A percentile compares a stretch with the other conserved stretches of the same genome.
These are phyloP conservation scores for Colletotrichum musicola DNA, from an alignment of 2,329 filamentous ascomycete species.

Conservation along the genomic window DNA sequence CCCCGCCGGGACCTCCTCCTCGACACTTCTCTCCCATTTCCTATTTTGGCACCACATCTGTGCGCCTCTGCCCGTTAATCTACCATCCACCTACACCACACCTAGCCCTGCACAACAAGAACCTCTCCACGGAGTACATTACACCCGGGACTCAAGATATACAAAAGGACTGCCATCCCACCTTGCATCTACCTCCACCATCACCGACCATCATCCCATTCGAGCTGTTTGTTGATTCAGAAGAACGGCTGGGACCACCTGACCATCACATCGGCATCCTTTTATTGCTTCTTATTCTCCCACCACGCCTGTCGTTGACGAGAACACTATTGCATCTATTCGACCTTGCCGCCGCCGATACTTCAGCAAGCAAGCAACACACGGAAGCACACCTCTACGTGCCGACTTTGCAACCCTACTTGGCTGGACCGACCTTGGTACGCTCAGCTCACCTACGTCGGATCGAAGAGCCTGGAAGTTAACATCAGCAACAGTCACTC, in stretches of 20 bases:
- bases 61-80: constrained; percentile 49
- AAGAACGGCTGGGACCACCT: constrained; percentile 38
- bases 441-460: background rate
- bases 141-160: constrained; percentile 37
- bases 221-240: constrained; percentile 40
- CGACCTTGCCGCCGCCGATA: constrained; percentile 16
- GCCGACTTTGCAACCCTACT: constrained; percentile 4
- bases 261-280: constrained; percentile 34
- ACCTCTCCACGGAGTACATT: constrained; percentile 26
- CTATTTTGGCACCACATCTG: constrained; percentile 54
- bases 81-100: background rate
- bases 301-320: constrained; percentile 37
- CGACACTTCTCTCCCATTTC: constrained; percentile 53
- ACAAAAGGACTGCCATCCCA: constrained; percentile 40
- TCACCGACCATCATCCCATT: constrained; percentile 38
- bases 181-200: constrained; percentile 25
- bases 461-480: background rate
- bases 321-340: constrained; percentile 16
- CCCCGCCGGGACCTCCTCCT: constrained; percentile 43
- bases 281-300: constrained; percentile 30
- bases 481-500: constrained; percentile 26
- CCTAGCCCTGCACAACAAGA: constrained; percentile 25
- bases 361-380: constrained; percentile 17
- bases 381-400: constrained; percentile 26
- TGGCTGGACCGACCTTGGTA: constrained; percentile 16